Conservation (phyloP, 345 rosid species). For the Sonneratia caseolaris region DNA sequence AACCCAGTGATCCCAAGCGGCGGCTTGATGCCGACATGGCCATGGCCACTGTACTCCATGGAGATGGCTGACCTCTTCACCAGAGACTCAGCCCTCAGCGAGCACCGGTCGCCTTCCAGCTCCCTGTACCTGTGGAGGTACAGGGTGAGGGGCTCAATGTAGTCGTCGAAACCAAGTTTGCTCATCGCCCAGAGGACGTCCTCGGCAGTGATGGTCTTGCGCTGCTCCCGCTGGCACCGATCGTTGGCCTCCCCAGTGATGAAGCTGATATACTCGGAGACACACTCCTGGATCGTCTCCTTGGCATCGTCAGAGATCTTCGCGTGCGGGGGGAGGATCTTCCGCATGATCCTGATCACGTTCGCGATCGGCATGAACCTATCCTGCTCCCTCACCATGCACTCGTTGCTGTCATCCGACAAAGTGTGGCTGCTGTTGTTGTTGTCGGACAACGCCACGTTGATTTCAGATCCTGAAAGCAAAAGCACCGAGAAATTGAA, state of each 20-base stretch:
- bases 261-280: constrained; percentile 96
- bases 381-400: constrained; percentile 78
- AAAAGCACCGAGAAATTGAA: background rate
- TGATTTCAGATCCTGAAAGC: constrained; percentile 20
- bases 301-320: constrained; percentile 93
- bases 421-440: constrained; percentile 16
- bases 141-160: constrained; percentile 64
- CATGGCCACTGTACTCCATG: background rate
- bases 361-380: constrained; percentile 94
- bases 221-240: constrained; percentile 90
- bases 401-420: constrained; percentile 39
- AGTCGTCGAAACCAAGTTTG: constrained; percentile 87
- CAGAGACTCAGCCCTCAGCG: constrained; percentile 39
- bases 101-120: constrained; percentile 54
- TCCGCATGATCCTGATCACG: constrained; percentile 87
- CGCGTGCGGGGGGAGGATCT: constrained; percentile 78
- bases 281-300: constrained; percentile 94
- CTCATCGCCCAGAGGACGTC: constrained; percentile 92
- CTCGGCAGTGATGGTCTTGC: constrained; percentile 92
- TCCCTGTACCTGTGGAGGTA: constrained; percentile 79
- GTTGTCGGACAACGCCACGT: constrained; percentile 25
- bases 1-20: constrained; percentile 15
- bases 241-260: constrained; percentile 95
- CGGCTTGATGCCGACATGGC: constrained; percentile 22
- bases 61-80: constrained; percentile 36